These are phyloP conservation scores for Raffaelea ambrosiae DNA, from an alignment of 2,329 filamentous ascomycete species.

Conservation along the genomic window DNA sequence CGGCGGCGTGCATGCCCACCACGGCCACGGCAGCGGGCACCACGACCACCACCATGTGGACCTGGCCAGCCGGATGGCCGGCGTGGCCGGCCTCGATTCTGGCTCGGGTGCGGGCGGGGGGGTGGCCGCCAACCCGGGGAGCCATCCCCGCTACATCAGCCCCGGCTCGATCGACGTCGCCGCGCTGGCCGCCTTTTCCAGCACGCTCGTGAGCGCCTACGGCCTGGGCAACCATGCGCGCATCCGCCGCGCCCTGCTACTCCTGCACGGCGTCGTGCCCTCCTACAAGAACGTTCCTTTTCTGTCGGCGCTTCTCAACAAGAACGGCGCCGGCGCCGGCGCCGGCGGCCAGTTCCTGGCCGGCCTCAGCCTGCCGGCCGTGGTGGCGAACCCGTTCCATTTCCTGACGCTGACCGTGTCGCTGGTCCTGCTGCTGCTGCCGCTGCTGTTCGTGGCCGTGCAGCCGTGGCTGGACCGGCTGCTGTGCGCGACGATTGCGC, in stretches of 20 bases:
- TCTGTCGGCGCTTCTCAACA: neutral
- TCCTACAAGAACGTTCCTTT: neutral
- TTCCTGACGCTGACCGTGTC: conserved; percentile 89
- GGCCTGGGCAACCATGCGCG: conserved; percentile 83
- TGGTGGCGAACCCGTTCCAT: conserved; percentile 93
- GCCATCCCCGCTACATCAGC: conserved; percentile 38
- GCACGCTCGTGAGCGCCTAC: conserved; percentile 79
- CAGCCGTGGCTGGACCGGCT: conserved; percentile 77
- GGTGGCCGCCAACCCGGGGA: neutral
- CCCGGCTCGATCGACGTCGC: conserved; percentile 75
- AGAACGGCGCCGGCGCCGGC: conserved; percentile 49
- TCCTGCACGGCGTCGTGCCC: conserved; percentile 8
- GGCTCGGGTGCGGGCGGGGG: conserved; percentile 6
- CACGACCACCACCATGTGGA: conserved; percentile 48
- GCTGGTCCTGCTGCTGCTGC: conserved; percentile 60
- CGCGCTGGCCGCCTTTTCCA: conserved; percentile 69
- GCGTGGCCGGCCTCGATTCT: conserved; percentile 13
- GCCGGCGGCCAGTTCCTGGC: conserved; percentile 50
- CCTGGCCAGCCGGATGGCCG: conserved; percentile 50
- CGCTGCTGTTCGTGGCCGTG: conserved; percentile 72
- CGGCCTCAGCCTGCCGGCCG: conserved; percentile 51
- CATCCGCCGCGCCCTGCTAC: conserved; percentile 75
- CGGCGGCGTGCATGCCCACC: neutral
- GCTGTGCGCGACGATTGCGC: conserved; percentile 71
- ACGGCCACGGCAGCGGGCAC: conserved; percentile 35